Evolutionary conservation across 331 rosid species (phyloP), one percentile per base, ranked within the genome.

Genomic region (Quercus phellos): DNA sequence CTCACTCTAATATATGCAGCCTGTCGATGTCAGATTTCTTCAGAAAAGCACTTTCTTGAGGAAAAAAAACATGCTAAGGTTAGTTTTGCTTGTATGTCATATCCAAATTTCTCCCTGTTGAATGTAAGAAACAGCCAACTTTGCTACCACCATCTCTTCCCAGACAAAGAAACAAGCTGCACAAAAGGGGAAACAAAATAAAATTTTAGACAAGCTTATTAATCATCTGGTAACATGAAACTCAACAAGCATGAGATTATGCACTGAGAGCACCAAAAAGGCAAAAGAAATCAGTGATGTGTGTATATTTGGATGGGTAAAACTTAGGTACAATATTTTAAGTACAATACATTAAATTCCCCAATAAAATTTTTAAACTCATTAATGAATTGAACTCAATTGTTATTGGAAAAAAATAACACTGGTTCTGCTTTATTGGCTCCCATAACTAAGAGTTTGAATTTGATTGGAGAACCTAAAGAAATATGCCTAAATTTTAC

Each of bases 91-190:
- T 76, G 76, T 32, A 56, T 51, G 54, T 70, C 10, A 61, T 53
- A 71, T 75, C 51, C 82, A 82, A 74, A 51, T 76, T 77, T 69
- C 72, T 55, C 27, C 10, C 35, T 18, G 63, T 80, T 64, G 19
- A 72, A 61, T 64, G 72, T 76, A 30, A 53, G 73, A 78, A 68
- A 58, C 53, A 29, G 55, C 35, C 72, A 63, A 68, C 76, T 51
- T 80, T 74, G 13, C 70, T 75, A 70, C 82, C 68, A 68, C 83
- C 87, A 84, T 58, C 81, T 60, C 81, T 80, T 87, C 29, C 89
- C 86, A 51, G 90, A 87, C 81, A 88, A 82, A 50, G 94, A 88
- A 73, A 91, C 74, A n/a, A 88, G 91, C 97, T 90, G 90, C 89
- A 72, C 50, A 54, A 55, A 18, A 21, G 5, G 50, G 26, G 59